These are phyloP conservation scores for Gossypioides kirkii DNA, from an alignment of 345 rosid species.

Conservation along the genomic window DNA sequence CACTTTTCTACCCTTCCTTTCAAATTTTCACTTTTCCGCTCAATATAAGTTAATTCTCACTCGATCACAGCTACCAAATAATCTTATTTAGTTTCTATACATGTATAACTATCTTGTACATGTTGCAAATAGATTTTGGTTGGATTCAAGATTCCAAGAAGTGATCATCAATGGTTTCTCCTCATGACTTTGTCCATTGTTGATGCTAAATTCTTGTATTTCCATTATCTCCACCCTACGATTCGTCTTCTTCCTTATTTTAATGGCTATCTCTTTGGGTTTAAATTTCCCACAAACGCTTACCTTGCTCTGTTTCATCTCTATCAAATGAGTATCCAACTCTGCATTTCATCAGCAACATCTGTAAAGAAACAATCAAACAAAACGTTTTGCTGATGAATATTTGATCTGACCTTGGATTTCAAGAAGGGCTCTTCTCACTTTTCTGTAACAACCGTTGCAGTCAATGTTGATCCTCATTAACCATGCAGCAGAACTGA, in stretches of 20 bases:
- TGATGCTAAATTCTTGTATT: constrained; percentile 24
- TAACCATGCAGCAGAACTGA: constrained; percentile 42
- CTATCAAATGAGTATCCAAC: constrained; percentile 41
- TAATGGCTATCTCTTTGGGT: constrained; percentile 44
- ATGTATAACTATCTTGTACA: background rate
- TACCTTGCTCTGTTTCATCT: constrained; percentile 38
- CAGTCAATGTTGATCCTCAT: constrained; percentile 52
- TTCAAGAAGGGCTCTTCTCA: constrained; percentile 35
- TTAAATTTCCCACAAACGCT: constrained; percentile 33
- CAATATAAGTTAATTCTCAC: background rate
- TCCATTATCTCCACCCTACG: constrained; percentile 53
- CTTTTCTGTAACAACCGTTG: constrained; percentile 47
- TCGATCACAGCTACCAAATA: background rate
- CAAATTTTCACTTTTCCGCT: too few species aligned
- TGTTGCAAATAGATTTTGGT: constrained; percentile 5
- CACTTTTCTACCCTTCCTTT: too few species aligned
- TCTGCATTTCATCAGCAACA: constrained; percentile 13
- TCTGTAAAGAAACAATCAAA: background rate
- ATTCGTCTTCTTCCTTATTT: constrained; percentile 44
- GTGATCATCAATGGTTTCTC: constrained; percentile 13
- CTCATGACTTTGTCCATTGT: background rate
- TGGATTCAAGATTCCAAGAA: constrained; percentile 17
- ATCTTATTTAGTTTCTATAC: background rate
- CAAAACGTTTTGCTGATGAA: background rate
- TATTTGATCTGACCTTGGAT: constrained; percentile 27